Percentiles rank a stretch among this genome's conserved stretches.
phyloP scores from a whole-genome alignment of 2,329 filamentous ascomycete genomes.

The Scedosporium aurantiacum region DNA sequence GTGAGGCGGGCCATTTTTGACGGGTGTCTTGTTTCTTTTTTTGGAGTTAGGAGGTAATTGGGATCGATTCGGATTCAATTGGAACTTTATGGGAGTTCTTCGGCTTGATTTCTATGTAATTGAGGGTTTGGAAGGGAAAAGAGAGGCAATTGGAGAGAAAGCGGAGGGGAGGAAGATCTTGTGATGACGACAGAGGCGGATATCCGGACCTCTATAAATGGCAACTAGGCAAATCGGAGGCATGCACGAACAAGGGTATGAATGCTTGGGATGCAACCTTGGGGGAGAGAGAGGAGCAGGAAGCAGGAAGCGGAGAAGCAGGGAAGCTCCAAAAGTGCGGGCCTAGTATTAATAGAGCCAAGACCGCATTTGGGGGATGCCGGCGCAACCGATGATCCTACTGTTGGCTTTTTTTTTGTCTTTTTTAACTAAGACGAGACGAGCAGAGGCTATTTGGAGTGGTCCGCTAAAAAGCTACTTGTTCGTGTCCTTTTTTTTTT shows the following conservation, averaged over 20 bases:
- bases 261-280: no score
- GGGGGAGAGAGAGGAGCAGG: no score
- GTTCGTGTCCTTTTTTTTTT: background rate
- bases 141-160: background rate
- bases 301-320: no score
- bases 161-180: background rate
- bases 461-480: background rate
- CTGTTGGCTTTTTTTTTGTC: background rate
- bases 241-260: no score
- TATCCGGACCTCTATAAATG: background rate
- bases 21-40: constrained; percentile 17
- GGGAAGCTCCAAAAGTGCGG: no score
- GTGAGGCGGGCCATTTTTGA: constrained; percentile 12
- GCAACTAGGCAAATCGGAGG: background rate
- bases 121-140: background rate
- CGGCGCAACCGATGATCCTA: background rate
- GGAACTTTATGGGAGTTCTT: background rate
- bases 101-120: background rate
- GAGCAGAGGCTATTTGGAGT: background rate
- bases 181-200: background rate
- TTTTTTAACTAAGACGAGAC: background rate
- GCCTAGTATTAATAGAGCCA: background rate
- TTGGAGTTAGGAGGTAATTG: constrained; percentile 10
- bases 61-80: background rate
- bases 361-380: background rate